Percentiles rank a stretch among this genome's conserved stretches.
Evolutionary conservation across 306 rosid genomes (phyloP).

Genomic region (Lathyrus oleraceus): DNA sequence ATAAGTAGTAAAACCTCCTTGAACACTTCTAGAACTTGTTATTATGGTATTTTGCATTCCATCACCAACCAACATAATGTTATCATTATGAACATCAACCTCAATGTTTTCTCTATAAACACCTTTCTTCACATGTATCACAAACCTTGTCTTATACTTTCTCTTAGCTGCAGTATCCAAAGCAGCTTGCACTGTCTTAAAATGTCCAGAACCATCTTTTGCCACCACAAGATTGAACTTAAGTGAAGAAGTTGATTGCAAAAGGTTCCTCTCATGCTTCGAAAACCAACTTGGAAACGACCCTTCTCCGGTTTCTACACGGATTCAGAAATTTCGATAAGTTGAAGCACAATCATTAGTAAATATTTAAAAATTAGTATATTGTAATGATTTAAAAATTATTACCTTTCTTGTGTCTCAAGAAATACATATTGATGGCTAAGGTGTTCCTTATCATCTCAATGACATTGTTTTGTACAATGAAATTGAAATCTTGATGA

Average conservation of each 20-base stretch:
- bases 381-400: too few relatives aligned
- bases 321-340: not conserved
- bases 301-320: not conserved
- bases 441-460: slow-evolving; percentile 71
- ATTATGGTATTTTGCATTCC: slow-evolving; percentile 60
- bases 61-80: slow-evolving; percentile 74
- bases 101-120: slow-evolving; percentile 74
- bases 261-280: slow-evolving; percentile 50
- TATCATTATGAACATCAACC: slow-evolving; percentile 53
- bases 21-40: slow-evolving; percentile 57
- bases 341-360: not conserved
- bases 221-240: slow-evolving; percentile 72
- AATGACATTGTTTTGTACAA: slow-evolving; percentile 50
- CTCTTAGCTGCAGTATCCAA: slow-evolving; percentile 65
- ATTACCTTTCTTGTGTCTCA: slow-evolving; percentile 10
- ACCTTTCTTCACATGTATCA: slow-evolving; percentile 73
- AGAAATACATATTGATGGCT: slow-evolving; percentile 57
- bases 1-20: slow-evolving; percentile 71
- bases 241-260: slow-evolving; percentile 32
- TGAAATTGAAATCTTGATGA: slow-evolving; percentile 46
- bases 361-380: too few relatives aligned
- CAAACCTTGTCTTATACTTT: slow-evolving; percentile 44
- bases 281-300: slow-evolving; percentile 71
- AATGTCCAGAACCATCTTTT: slow-evolving; percentile 78
- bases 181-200: slow-evolving; percentile 67